Base-by-base conservation (phyloP, 805 yeast genomes). In the Diddensiella transvaalensis region DNA sequence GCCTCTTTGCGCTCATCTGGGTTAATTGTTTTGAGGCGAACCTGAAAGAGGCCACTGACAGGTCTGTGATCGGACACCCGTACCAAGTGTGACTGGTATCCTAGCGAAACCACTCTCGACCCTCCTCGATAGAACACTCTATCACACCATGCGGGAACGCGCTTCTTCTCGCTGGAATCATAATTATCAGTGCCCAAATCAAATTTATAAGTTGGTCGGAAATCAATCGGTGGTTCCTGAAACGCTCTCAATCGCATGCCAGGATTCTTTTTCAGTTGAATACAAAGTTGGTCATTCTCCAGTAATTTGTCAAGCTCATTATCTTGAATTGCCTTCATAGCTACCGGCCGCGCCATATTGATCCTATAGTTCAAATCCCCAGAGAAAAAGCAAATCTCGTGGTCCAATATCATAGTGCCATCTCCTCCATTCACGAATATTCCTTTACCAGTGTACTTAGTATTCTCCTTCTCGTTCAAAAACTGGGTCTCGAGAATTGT, bases 131-230 rank as follows among this genome's bases (percentile, higher is more conserved):
- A 82, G 42, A 90, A 66, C 26, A 91, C 82, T 49, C 99, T 71
- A 68, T 93, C 99, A 2, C 98, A 90, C 99, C 99, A 93, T 0
- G 99, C 95, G 1, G 99, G 99, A 10, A 87, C 82, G 53, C 99
- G 78, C 65, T 82, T 83, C 66, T 93, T 93, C 60, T 91, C 98
- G 36, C 95, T 83, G 0, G 95, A 78, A 64, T 93, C 99, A 63
- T 90, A 93, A 2, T 62, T 67, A 41, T 77, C 78, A 0, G 95
- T 84, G 3, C 95, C 95, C 42, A 87, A 85, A 62, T 93, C 96
- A 64, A 84, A 93, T 63, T 93, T 93, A 68, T 93, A 93, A 0
- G 99, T 93, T 3, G 99, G 99, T 4, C 84, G 76, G 60, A 93
- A 91, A 17, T 69, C 71, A 40, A 93, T 85, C 44, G 79, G 84